Conservation (phyloP, 2,329 filamentous ascomycete species). For the Emergomyces orientalis region DNA sequence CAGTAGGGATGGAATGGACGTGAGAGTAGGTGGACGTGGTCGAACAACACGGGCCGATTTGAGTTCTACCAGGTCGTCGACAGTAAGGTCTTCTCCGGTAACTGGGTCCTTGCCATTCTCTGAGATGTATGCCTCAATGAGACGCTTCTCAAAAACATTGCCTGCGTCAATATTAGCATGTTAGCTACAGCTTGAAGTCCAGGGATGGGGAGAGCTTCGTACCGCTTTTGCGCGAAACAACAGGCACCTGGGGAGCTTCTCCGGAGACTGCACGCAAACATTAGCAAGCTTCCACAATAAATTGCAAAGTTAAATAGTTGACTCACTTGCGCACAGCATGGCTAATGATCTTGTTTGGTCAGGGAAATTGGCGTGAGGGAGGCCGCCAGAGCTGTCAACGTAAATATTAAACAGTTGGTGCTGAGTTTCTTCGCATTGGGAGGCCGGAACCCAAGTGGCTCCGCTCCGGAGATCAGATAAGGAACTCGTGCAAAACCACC, state of each 20-base stretch:
- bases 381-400: background rate
- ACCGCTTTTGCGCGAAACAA: conserved; percentile 92
- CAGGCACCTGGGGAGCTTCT: conserved; percentile 88
- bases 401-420: background rate
- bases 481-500: background rate
- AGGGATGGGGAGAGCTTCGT: conserved; percentile 29
- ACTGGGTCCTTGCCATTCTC: conserved; percentile 90
- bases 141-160: conserved; percentile 84
- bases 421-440: background rate
- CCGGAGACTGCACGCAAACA: conserved; percentile 62
- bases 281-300: conserved; percentile 10
- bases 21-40: conserved; percentile 83
- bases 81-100: conserved; percentile 71
- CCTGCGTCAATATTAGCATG: conserved; percentile 43
- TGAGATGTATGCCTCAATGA: conserved; percentile 89
- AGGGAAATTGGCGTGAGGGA: background rate
- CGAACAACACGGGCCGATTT: conserved; percentile 75
- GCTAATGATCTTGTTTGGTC: conserved; percentile 13
- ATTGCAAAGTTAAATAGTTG: conserved; percentile 28
- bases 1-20: conserved; percentile 89
- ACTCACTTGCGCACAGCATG: conserved; percentile 60
- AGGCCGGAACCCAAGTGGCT: background rate
- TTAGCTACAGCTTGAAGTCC: conserved; percentile 12
- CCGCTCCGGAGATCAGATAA: conserved; percentile 4
- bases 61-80: conserved; percentile 79